Conservation (phyloP, 495 filamentous ascomycete genomes). For the Friedmanniomyces simplex region DNA sequence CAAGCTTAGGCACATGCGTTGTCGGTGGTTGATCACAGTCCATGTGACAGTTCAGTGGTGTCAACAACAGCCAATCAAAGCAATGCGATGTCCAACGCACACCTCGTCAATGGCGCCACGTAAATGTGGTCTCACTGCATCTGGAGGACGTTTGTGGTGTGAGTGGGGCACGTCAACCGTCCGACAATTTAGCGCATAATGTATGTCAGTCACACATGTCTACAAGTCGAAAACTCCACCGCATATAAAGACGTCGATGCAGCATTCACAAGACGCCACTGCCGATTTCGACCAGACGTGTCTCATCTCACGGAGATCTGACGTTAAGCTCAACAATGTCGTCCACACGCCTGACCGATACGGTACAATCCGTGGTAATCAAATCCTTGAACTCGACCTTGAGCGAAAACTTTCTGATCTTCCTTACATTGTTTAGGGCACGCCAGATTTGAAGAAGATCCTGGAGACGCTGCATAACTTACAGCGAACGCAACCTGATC, state of each 20-base stretch:
- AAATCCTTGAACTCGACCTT: not conserved
- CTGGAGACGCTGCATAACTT: not conserved
- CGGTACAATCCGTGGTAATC: not conserved
- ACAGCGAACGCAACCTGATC: not conserved
- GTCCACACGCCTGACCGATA: not conserved
- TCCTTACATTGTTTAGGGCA: not conserved
- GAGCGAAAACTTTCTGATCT: not conserved
- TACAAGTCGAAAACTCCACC: not conserved
- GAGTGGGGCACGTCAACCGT: not conserved
- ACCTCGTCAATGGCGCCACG: not conserved
- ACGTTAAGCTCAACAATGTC: not conserved
- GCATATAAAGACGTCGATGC: not conserved
- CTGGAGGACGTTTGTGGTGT: not conserved
- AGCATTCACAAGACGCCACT: not conserved
- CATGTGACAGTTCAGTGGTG: too few species aligned
- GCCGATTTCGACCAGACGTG: not conserved
- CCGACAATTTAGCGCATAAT: not conserved
- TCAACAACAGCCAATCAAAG: too few species aligned
- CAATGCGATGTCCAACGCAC: too few species aligned
- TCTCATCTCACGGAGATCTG: not conserved
- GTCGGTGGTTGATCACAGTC: too few species aligned
- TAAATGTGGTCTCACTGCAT: not conserved
- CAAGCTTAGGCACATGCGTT: too few species aligned
- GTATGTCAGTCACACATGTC: not conserved
- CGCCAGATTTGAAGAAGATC: not conserved